Evolutionary conservation across 2,329 filamentous ascomycete genomes (phyloP).

Genomic region (Fusarium burgessii): DNA sequence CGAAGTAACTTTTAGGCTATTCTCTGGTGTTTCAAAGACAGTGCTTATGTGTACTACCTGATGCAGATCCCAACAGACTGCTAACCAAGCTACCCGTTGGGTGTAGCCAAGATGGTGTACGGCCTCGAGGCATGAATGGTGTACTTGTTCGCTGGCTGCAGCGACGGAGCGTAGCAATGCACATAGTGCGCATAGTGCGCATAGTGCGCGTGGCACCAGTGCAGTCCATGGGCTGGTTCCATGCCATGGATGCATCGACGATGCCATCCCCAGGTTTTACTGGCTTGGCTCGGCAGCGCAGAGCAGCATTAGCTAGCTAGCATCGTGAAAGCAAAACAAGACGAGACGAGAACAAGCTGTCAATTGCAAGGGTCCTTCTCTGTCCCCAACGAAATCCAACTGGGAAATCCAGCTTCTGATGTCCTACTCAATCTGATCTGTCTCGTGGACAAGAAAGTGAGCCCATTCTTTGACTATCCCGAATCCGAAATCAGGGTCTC

Average conservation of each 20-base stretch:
- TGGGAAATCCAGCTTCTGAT: constrained; percentile 24
- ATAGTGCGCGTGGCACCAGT: constrained; percentile 47
- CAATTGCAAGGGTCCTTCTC: constrained; percentile 18
- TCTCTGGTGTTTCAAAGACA: constrained; percentile 22
- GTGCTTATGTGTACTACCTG: constrained; percentile 27
- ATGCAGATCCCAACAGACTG: constrained; percentile 44
- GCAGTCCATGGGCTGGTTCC: constrained; percentile 22
- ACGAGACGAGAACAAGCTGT: constrained; percentile 16
- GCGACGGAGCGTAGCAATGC: constrained; percentile 25
- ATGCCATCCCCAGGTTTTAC: constrained; percentile 40
- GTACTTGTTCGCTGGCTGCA: constrained; percentile 20
- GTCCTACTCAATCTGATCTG: constrained; percentile 13
- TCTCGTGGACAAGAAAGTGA: constrained; percentile 32
- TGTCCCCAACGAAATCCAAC: constrained; percentile 31
- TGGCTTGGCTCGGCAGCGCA: constrained; percentile 29
- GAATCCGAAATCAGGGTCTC: constrained; percentile 31
- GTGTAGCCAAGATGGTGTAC: constrained; percentile 40
- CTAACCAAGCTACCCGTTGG: constrained; percentile 26
- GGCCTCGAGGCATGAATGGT: constrained; percentile 42
- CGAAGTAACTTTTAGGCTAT: constrained; percentile 31
- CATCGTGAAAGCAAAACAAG: background rate
- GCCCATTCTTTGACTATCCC: constrained; percentile 26
- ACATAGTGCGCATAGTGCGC: constrained; percentile 37
- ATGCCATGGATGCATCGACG: constrained; percentile 16
- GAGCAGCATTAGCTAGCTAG: background rate